A percentile compares a stretch with the other conserved stretches of the same genome.
These are phyloP conservation scores for Pisolithus sp. DNA, from an alignment of 768 basidiomycete species.

Conservation along the genomic window DNA sequence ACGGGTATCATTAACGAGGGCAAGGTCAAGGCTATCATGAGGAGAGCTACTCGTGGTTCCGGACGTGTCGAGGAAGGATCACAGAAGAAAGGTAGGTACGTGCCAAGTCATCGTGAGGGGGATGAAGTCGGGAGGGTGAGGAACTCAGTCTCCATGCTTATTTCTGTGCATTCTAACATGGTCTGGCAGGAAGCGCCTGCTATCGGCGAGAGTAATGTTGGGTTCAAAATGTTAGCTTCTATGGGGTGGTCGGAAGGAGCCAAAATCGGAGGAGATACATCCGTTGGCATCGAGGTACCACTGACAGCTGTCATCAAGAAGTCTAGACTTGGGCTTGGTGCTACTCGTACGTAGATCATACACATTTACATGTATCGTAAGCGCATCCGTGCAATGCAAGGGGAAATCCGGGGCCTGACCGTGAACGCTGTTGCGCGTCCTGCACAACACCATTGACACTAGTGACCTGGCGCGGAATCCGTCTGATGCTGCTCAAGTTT, in stretches of 20 bases:
- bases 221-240: constrained; percentile 77
- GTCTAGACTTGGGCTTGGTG: constrained; percentile 81
- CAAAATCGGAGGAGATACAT: constrained; percentile 54
- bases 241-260: constrained; percentile 93
- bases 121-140: constrained; percentile 72
- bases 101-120: constrained; percentile 66
- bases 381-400: too few relatives aligned
- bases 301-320: constrained; percentile 81
- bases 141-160: neutral
- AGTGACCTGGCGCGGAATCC: too few relatives aligned
- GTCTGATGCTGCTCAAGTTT: neutral
- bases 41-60: constrained; percentile 28
- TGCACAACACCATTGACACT: too few relatives aligned
- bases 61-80: constrained; percentile 10
- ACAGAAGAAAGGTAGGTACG: constrained; percentile 11
- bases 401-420: too few relatives aligned
- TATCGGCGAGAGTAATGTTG: constrained; percentile 73
- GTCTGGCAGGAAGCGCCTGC: constrained; percentile 63
- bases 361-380: too few relatives aligned
- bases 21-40: constrained; percentile 46
- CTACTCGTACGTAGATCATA: constrained; percentile 22
- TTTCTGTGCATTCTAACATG: neutral
- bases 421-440: too few relatives aligned
- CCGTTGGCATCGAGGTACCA: constrained; percentile 65
- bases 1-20: constrained; percentile 56